Conservation (phyloP, 139 green algal genomes). For the Coelastrella sp. region DNA sequence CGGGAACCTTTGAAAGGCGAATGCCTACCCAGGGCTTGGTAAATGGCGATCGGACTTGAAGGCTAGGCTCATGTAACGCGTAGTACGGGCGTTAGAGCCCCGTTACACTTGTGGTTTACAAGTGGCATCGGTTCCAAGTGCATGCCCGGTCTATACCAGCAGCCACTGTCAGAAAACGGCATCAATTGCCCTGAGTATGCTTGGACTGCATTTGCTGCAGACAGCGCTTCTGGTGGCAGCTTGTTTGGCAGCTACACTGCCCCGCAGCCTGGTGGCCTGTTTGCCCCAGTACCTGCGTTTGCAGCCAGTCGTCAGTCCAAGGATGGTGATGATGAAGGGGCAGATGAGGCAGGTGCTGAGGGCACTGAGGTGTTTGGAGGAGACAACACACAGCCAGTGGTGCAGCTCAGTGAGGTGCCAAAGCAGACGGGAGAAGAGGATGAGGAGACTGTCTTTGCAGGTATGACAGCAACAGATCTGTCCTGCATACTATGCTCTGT, state of each 20-base stretch:
- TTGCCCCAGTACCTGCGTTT: conserved; percentile 42
- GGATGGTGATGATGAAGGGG: background rate
- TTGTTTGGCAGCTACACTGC: conserved; percentile 53
- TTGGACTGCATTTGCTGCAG: background rate
- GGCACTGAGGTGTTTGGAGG: conserved; percentile 34
- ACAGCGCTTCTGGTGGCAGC: conserved; percentile 24
- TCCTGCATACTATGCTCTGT: background rate
- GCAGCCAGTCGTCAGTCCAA: conserved; percentile 12
- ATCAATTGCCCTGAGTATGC: background rate
- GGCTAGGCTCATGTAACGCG: too few species aligned
- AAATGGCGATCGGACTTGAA: too few species aligned
- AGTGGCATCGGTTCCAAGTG: too few species aligned
- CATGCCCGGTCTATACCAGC: too few species aligned
- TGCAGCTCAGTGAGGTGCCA: conserved; percentile 56
- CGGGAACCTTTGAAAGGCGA: too few species aligned
- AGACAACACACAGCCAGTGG: conserved; percentile 37
- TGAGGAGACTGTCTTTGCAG: conserved; percentile 73
- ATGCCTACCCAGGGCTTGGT: too few species aligned
- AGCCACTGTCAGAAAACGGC: too few species aligned
- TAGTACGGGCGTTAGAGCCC: too few species aligned
- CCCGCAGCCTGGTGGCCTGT: conserved; percentile 20
- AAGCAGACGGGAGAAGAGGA: conserved; percentile 84
- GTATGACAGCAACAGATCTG: conserved; percentile 23
- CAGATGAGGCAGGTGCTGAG: conserved; percentile 1
- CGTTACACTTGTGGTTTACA: too few species aligned